Evolutionary conservation across 768 basidiomycete genomes (phyloP).

Genomic region (Lyophyllum shimeji): DNA sequence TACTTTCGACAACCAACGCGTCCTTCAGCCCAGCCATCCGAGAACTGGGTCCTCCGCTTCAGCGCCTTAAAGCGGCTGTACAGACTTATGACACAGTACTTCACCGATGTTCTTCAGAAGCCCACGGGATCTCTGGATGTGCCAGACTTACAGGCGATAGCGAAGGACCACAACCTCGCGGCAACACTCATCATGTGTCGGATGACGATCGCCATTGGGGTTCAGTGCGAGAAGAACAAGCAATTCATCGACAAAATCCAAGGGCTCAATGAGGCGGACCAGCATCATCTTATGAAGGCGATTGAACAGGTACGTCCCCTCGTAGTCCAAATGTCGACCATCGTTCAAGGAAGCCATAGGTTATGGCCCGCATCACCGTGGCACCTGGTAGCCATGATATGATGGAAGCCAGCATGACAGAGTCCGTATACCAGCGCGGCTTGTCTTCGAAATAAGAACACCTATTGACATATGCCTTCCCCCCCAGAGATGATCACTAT

Average conservation of each 20-base stretch:
- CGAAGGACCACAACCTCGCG: conserved; percentile 66
- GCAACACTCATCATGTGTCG: conserved; percentile 78
- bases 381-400: conserved; percentile 44
- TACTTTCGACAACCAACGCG: conserved; percentile 72
- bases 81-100: conserved; percentile 87
- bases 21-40: conserved; percentile 60
- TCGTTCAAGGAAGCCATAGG: conserved; percentile 37
- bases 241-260: conserved; percentile 90
- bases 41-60: conserved; percentile 91
- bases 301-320: conserved; percentile 76
- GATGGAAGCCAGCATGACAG: conserved; percentile 71
- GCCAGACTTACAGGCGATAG: conserved; percentile 84
- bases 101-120: conserved; percentile 79
- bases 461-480: conserved; percentile 7
- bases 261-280: conserved; percentile 75
- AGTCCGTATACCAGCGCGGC: conserved; percentile 48
- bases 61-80: conserved; percentile 82
- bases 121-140: conserved; percentile 78
- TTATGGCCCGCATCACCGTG: conserved; percentile 73
- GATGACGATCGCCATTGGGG: conserved; percentile 80
- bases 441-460: background rate
- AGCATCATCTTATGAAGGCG: conserved; percentile 89
- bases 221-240: conserved; percentile 87
- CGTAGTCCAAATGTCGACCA: background rate
- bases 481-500: conserved; percentile 82